Evolutionary conservation across 495 filamentous ascomycete species (phyloP), one percentile per base, ranked within the genome.

Genomic region (Lentithecium fluviatile): DNA sequence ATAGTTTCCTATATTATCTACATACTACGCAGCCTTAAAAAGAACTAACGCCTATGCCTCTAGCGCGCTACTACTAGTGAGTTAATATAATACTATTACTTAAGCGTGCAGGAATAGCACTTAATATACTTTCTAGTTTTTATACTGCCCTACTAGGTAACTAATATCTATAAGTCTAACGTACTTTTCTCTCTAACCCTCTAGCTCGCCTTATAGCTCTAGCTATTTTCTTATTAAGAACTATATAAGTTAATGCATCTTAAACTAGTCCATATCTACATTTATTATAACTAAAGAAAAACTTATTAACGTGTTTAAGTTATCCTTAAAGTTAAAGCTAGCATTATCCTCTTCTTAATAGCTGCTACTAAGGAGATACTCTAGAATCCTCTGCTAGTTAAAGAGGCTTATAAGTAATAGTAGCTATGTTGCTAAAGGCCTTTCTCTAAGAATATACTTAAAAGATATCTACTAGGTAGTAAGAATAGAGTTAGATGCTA

Each of bases 181-280:
- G 64, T 71, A 81, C 11, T 58, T 50, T 26, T 70, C 40, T 29
- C 71, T 73, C 71, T 72, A 80, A 4, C 24, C 65, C 56, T 82
- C 76, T 24, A 74, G 55, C 47, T 78, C 43, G 24, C 58, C 65
- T 5, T 75, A 24, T 5, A 67, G 50, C 47, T 76, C 61, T 10
- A 82, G 69, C 80, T 78, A 82, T 24, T 64, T 69, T 53, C 68
- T 68, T 15, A 66, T 79, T 10, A 74, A 71, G 24, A 80, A 59
- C 64, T 82, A 76, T 20, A 82, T 78, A 0, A 83, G 71, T 34
- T 61, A 46, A 67, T 82, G 77, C 73, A 82, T 83, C 58, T 75
- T 70, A 57, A 79, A 79, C 1, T 47, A 66, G 29, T 45, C 34
- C 10, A 36, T 52, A 21, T 68, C 64, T 21, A 50, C 13, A 36